These are phyloP conservation scores for Microcyclospora tardicrescens DNA, from an alignment of 2,329 filamentous ascomycete species.

Conservation along the genomic window DNA sequence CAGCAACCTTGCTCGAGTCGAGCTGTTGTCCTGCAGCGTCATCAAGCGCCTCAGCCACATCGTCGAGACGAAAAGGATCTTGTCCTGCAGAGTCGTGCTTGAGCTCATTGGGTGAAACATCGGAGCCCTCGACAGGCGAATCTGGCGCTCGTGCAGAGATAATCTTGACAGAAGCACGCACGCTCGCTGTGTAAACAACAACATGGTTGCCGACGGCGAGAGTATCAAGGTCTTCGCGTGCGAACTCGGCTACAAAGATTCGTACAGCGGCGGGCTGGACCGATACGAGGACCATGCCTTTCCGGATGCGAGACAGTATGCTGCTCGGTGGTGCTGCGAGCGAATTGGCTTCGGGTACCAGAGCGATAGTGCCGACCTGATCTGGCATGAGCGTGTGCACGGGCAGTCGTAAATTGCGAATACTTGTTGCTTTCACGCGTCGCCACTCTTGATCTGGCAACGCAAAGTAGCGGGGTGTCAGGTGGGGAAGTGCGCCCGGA, in stretches of 20 bases:
- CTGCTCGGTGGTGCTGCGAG: constrained; percentile 16
- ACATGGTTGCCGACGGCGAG: constrained; percentile 57
- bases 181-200: constrained; percentile 77
- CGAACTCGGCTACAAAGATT: constrained; percentile 52
- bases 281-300: constrained; percentile 69
- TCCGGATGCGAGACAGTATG: constrained; percentile 37
- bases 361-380: constrained; percentile 80
- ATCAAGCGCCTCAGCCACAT: constrained; percentile 7
- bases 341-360: constrained; percentile 42
- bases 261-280: constrained; percentile 42
- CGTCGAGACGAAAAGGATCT: constrained; percentile 16
- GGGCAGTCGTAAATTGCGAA: constrained; percentile 75
- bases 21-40: background rate
- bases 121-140: constrained; percentile 3
- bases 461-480: constrained; percentile 12
- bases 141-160: constrained; percentile 29
- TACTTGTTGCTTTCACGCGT: constrained; percentile 65
- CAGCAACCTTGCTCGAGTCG: constrained; percentile 11
- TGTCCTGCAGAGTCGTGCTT: constrained; percentile 23
- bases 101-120: background rate
- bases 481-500: constrained; percentile 30
- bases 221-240: constrained; percentile 46
- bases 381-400: constrained; percentile 63
- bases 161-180: constrained; percentile 69
- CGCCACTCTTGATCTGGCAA: constrained; percentile 55